Evolutionary conservation across 1,139 yeast species (phyloP), one percentile per base, ranked within the genome.

Genomic region (Yamadazyma membranifaciens): DNA sequence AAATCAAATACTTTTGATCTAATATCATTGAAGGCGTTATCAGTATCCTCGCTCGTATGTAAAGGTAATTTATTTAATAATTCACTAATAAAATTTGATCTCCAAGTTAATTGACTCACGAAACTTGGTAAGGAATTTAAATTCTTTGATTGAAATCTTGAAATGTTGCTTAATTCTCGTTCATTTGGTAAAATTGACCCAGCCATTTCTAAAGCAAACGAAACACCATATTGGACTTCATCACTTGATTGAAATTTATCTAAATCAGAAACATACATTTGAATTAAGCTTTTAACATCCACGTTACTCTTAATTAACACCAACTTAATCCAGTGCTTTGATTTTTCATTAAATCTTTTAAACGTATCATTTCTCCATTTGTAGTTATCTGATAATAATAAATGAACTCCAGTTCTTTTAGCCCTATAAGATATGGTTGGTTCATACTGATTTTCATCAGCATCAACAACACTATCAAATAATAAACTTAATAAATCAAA

Each of bases 201-300:
- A 1, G 96, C 94, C 81, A 88, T 77, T 51, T 87, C 94, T 46
- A 89, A 67, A 0, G 98, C 98, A 70, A 92, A 87, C 0, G 95
- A 83, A 41, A 87, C 83, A 33, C 96, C 98, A 56, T 77, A 81
- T 43, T 86, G 83, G 33, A 87, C 75, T 41, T 65, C 67, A 31
- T 55, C 53, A 28, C 47, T 50, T 12, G 56, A 48, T 38, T 59
- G 65, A 33, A 62, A 59, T 34, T 62, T 55, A 53, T 72, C 72
- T 20, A 64, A 57, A 26, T 63, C 71, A 3, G 89, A 73, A 10
- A 89, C 78, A 55, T 92, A 92, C 1, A 85, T 73, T 53, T 87
- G 62, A 41, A 92, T 69, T 51, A 91, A 69, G 41, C 89, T 80
- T 60, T 87, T 88, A 57, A 86, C 75, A 54, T 91, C 96, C 42